Base-by-base conservation (phyloP, 2,329 filamentous ascomycete genomes). In the Hymenoscyphus repandus region DNA sequence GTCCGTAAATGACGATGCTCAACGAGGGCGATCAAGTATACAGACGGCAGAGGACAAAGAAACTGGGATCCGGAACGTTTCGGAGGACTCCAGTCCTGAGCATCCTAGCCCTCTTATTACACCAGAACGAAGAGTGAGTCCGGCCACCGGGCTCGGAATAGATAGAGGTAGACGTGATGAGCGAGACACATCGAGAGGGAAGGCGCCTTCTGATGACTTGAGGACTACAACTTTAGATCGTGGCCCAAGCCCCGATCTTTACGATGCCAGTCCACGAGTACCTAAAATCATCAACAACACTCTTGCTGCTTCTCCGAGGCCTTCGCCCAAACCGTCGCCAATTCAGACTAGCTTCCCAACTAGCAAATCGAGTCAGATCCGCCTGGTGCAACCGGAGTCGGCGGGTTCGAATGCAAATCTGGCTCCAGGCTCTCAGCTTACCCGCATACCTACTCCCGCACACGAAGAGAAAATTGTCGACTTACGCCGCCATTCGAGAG, bases 401-500 rank as follows among this genome's bases (percentile, higher is more conserved):
- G 18, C 27, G 10, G 15, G 15, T n/a, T 11, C 3, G 13, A 20
- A 17, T 12, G 20, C 17, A 7, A 30, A 20, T 33, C 36, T 47
- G 3, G 36, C 45, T 13, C 27, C 45, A n/a, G 15, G 9, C 7
- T 12, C 17, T 30, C 15, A 38, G 9, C 12, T 27, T 10, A 13
- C 32, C 15, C 32, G 36, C 20, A 33, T 20, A 22, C 5, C 12
- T n/a, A 30, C 31, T 11, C 18, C 47, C 9, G 38, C 12, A 12
- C 12, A 30, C 10, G 41, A 38, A 20, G 18, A 43, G 40, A 38
- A 43, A 17, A 38, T 50, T 11, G 27, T 34, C 33, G 32, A 47
- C 20, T 15, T 22, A 18, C 32, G 40, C 34, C 49, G 37, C 51
- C 43, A 37, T 6, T 73, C 76, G 52, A 77, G 80, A 61, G 77